Conservation (phyloP, 202 grass and related monocot species). For the Dendrocalamus latiflorus region DNA sequence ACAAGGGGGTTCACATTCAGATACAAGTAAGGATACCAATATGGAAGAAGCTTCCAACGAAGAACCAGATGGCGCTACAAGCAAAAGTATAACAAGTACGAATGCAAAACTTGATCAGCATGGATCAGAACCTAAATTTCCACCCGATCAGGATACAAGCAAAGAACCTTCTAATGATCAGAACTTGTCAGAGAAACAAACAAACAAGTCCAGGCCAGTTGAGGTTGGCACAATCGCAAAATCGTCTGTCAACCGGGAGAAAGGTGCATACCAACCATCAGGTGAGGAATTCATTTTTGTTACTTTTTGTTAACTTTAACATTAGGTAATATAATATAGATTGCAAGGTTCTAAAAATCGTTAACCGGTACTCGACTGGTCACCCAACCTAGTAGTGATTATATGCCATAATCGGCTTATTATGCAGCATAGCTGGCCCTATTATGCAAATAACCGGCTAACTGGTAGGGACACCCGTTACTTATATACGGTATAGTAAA, state of each 20-base stretch:
- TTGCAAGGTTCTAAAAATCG: too few species aligned
- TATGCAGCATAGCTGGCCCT: too few species aligned
- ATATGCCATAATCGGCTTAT: too few species aligned
- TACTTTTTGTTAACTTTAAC: not conserved
- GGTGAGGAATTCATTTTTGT: conserved; percentile 31
- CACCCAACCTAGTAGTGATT: too few species aligned
- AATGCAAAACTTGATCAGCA: conserved; percentile 5
- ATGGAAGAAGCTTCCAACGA: conserved; percentile 28
- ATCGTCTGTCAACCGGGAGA: conserved; percentile 24
- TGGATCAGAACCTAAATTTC: conserved; percentile 2
- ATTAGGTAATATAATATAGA: not conserved
- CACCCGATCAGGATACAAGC: not conserved
- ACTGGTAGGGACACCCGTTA: too few species aligned
- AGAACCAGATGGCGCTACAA: conserved; percentile 27
- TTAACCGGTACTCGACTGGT: too few species aligned
- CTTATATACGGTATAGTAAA: too few species aligned
- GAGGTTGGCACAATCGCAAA: conserved; percentile 3
- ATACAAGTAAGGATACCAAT: conserved; percentile 25
- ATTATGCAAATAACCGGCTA: too few species aligned
- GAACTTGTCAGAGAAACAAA: conserved; percentile 10
- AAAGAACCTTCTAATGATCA: conserved; percentile 24
- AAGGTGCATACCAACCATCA: conserved; percentile 22
- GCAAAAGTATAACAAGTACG: conserved; percentile 21
- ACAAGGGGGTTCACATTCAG: conserved; percentile 19
- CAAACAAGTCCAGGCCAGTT: conserved; percentile 23